Evolutionary conservation across 495 filamentous ascomycete genomes (phyloP).

Genomic region (Sabuloglossum arenarium): DNA sequence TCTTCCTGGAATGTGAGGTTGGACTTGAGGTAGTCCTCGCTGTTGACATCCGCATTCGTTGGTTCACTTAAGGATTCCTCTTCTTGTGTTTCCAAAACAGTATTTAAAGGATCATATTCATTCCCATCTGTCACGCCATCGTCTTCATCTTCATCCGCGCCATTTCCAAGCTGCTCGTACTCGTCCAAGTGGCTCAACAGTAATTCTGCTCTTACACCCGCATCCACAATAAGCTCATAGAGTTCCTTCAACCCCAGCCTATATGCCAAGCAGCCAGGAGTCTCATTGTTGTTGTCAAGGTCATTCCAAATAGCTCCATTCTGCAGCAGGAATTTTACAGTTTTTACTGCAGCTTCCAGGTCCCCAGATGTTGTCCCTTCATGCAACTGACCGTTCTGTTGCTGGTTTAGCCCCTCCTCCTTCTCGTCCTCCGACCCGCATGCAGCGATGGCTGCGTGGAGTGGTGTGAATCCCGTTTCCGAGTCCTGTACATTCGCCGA

Average conservation of each 20-base stretch:
- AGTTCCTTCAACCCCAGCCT: slow-evolving; percentile 48
- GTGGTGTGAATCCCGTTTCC: slow-evolving; percentile 64
- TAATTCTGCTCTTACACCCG: slow-evolving; percentile 80
- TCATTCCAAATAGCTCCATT: slow-evolving; percentile 97
- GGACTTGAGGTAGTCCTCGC: slow-evolving; percentile 56
- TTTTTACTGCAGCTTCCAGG: slow-evolving; percentile 28
- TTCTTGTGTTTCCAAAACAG: slow-evolving; percentile 8
- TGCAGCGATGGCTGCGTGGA: slow-evolving; percentile 69
- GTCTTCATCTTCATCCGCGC: slow-evolving; percentile 35
- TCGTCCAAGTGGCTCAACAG: slow-evolving; percentile 54
- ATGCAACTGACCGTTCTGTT: not conserved
- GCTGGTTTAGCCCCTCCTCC: slow-evolving; percentile 4
- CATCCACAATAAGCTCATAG: slow-evolving; percentile 75
- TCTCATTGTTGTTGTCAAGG: slow-evolving; percentile 65
- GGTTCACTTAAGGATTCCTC: slow-evolving; percentile 17
- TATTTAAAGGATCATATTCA: slow-evolving; percentile 1
- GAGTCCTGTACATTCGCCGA: slow-evolving; percentile 62
- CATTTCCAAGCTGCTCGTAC: slow-evolving; percentile 52
- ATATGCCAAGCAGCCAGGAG: slow-evolving; percentile 70
- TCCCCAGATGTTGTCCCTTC: not conserved
- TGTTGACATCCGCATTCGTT: slow-evolving; percentile 26
- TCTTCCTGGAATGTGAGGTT: slow-evolving; percentile 50
- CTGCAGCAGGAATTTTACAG: slow-evolving; percentile 55
- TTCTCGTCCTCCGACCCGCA: slow-evolving; percentile 1
- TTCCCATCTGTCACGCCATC: slow-evolving; percentile 11